These are phyloP conservation scores for Trypanosoma grayi DNA, from an alignment of 208 protist species.

Conservation along the genomic window DNA sequence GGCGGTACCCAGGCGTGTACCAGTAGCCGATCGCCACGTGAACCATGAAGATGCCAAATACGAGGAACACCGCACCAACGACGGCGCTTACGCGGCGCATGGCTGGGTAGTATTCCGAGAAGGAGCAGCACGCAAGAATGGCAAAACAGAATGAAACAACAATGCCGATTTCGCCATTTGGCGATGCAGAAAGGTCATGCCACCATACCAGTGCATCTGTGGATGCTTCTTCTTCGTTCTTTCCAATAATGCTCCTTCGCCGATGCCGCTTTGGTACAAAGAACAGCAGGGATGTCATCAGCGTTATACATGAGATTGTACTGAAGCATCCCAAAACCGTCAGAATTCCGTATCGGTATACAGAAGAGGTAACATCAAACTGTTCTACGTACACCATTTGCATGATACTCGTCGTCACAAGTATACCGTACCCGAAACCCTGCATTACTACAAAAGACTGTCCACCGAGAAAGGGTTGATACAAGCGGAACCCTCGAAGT, in stretches of 20 bases:
- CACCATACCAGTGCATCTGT: constrained; percentile 18
- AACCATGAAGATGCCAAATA: constrained; percentile 21
- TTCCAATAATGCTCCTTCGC: background rate
- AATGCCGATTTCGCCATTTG: constrained; percentile 37
- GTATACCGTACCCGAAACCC: constrained; percentile 42
- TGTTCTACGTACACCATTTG: constrained; percentile 36
- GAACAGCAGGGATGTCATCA: constrained; percentile 62
- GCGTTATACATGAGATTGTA: constrained; percentile 32
- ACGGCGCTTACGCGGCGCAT: constrained; percentile 33
- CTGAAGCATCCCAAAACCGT: constrained; percentile 49
- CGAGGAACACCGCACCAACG: constrained; percentile 27
- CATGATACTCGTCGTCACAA: constrained; percentile 28
- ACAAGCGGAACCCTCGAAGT: constrained; percentile 42
- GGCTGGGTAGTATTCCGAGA: constrained; percentile 38
- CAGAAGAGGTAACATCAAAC: background rate
- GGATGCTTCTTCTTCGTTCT: background rate
- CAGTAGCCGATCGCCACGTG: constrained; percentile 25
- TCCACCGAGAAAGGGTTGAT: constrained; percentile 69
- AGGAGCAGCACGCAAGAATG: constrained; percentile 32
- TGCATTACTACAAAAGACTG: constrained; percentile 70
- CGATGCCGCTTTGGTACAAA: constrained; percentile 32
- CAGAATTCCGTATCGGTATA: constrained; percentile 51
- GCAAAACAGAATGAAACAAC: constrained; percentile 36
- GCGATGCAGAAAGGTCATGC: constrained; percentile 26
- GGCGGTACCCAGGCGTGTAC: constrained; percentile 22